These are phyloP conservation scores for Aspergillus funiculosus DNA, from an alignment of 495 filamentous ascomycete genomes.

Conservation along the genomic window DNA sequence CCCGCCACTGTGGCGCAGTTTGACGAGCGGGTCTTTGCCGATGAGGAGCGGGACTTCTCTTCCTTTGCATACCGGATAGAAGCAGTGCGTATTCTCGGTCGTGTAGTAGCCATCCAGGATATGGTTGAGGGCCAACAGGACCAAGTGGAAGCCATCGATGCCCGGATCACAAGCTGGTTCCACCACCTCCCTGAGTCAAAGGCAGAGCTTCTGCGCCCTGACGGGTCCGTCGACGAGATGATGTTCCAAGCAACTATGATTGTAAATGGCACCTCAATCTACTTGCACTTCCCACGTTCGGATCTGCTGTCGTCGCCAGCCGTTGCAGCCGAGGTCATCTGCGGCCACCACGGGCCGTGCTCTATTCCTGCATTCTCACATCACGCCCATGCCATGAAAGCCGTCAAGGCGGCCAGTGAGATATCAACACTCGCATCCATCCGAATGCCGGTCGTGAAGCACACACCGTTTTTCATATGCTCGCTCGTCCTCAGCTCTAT, in stretches of 20 bases:
- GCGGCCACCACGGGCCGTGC: constrained; percentile 39
- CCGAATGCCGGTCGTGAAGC: constrained; percentile 62
- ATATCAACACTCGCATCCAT: constrained; percentile 74
- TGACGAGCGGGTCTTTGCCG: constrained; percentile 41
- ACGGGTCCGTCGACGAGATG: constrained; percentile 73
- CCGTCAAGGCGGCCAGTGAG: constrained; percentile 67
- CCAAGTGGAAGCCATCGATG: constrained; percentile 56
- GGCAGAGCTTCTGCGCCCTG: constrained; percentile 59
- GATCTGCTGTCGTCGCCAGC: constrained; percentile 45
- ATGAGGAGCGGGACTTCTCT: constrained; percentile 43
- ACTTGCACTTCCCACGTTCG: constrained; percentile 46
- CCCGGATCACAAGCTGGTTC: constrained; percentile 73
- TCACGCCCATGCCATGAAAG: constrained; percentile 71
- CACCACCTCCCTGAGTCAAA: constrained; percentile 76
- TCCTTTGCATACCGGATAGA: constrained; percentile 50
- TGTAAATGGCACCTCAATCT: constrained; percentile 51
- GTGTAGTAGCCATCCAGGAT: constrained; percentile 52
- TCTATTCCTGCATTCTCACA: constrained; percentile 49
- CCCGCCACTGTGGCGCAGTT: constrained; percentile 41
- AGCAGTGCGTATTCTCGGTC: constrained; percentile 66
- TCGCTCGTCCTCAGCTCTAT: constrained; percentile 58
- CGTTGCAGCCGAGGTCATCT: constrained; percentile 44
- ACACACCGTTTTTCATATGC: constrained; percentile 88
- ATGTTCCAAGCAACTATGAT: constrained; percentile 90
- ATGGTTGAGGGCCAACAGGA: constrained; percentile 40